Evolutionary conservation across 257 asterid species (phyloP).

Genomic region (Gentiana straminea): DNA sequence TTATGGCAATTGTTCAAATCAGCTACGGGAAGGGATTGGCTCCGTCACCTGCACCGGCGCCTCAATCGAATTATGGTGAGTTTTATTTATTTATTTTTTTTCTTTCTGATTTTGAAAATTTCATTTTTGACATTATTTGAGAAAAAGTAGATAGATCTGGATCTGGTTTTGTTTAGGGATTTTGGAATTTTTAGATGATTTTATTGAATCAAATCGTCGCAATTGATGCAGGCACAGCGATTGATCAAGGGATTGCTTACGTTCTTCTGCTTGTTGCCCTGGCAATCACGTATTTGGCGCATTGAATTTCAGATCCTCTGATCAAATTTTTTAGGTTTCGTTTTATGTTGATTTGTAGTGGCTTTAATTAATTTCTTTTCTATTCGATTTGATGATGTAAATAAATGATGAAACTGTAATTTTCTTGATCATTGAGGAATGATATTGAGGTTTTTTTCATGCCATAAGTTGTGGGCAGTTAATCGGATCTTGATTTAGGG

Average conservation of each 20-base stretch:
- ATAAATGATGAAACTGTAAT: too few species aligned
- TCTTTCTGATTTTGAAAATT: not conserved
- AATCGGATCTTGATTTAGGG: too few species aligned
- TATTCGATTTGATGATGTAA: too few species aligned
- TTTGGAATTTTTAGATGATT: not conserved
- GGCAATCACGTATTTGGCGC: conserved; percentile 46
- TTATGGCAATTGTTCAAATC: conserved; percentile 21
- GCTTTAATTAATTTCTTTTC: conserved; percentile 8
- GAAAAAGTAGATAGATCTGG: not conserved
- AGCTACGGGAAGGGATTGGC: conserved; percentile 28
- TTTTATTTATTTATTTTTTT: not conserved
- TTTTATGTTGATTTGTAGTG: not conserved
- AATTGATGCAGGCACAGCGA: conserved; percentile 34
- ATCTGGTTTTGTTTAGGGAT: not conserved
- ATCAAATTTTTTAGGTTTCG: not conserved
- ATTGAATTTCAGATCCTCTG: conserved; percentile 15
- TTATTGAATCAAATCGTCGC: not conserved
- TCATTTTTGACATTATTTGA: not conserved
- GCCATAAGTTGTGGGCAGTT: too few species aligned
- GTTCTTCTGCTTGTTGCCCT: conserved; percentile 45
- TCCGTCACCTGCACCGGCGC: conserved; percentile 33
- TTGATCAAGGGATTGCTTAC: conserved; percentile 71
- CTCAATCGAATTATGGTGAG: conserved; percentile 39
- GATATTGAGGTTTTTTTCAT: too few species aligned
- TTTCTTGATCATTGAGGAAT: too few species aligned